These are phyloP conservation scores for Tolypocladium tropicale DNA, from an alignment of 2,329 filamentous ascomycete genomes.

Conservation along the genomic window DNA sequence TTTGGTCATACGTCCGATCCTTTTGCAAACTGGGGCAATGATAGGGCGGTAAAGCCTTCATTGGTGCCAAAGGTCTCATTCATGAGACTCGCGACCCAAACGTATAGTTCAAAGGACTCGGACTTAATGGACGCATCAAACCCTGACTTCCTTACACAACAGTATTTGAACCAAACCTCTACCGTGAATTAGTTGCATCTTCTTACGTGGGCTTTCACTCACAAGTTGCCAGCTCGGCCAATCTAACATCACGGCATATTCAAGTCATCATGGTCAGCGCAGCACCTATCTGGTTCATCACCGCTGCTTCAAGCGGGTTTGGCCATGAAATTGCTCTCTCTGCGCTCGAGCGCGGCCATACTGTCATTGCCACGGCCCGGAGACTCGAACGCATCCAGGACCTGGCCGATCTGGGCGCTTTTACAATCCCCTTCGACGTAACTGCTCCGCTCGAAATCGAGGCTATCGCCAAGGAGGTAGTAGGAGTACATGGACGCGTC, in stretches of 20 bases:
- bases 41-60: neutral
- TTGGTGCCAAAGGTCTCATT: neutral
- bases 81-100: no score
- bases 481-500: conserved; percentile 24
- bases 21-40: no score
- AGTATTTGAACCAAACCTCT: no score
- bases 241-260: no score
- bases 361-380: conserved; percentile 40
- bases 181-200: no score
- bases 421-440: conserved; percentile 35
- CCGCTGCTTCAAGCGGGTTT: conserved; percentile 40
- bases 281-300: conserved; percentile 40
- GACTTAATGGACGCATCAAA: no score
- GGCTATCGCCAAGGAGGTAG: conserved; percentile 20
- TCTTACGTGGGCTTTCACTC: neutral
- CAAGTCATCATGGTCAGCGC: conserved; percentile 10
- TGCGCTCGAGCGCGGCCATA: conserved; percentile 35
- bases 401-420: conserved; percentile 32
- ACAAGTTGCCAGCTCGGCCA: no score
- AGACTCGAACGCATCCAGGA: conserved; percentile 25
- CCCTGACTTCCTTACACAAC: no score
- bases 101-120: no score
- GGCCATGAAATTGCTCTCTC: conserved; percentile 32
- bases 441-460: conserved; percentile 28
- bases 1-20: neutral